Evolutionary conservation across 177 flowering plant species (phyloP).

Genomic region (Tripterygium wilfordii): DNA sequence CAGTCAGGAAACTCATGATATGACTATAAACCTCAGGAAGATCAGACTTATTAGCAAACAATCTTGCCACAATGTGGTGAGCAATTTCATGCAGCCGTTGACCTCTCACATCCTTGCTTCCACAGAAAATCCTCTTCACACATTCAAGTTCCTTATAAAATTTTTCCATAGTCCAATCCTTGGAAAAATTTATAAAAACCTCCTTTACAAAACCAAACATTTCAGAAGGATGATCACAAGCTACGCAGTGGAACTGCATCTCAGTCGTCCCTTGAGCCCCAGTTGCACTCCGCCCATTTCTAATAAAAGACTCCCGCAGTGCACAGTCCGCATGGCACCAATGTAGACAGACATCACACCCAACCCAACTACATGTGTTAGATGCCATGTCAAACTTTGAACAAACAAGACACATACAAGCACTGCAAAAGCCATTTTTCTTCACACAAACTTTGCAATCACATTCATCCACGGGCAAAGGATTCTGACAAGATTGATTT

Average conservation of each 20-base stretch:
- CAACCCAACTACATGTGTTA: slow-evolving; percentile 99
- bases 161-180: slow-evolving; percentile 71
- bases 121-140: slow-evolving; percentile 72
- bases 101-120: slow-evolving; percentile 74
- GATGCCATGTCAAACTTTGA: slow-evolving; percentile 86
- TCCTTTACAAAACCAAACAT: slow-evolving; percentile 97
- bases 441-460: slow-evolving; percentile 81
- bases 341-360: slow-evolving; percentile 96
- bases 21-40: slow-evolving; percentile 51
- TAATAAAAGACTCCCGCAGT: slow-evolving; percentile 55
- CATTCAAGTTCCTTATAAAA: slow-evolving; percentile 78
- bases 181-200: slow-evolving; percentile 78
- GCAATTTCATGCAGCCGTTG: slow-evolving; percentile 58
- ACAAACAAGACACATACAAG: slow-evolving; percentile 94
- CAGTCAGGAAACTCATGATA: slow-evolving; percentile 57
- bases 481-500: slow-evolving; percentile 58
- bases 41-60: slow-evolving; percentile 45
- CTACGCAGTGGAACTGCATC: slow-evolving; percentile 93
- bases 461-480: slow-evolving; percentile 87
- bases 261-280: slow-evolving; percentile 55
- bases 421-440: slow-evolving; percentile 83
- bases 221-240: slow-evolving; percentile 93
- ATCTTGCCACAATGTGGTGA: slow-evolving; percentile 46
- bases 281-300: slow-evolving; percentile 60
- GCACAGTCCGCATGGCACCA: slow-evolving; percentile 98